These are phyloP conservation scores for Chenopodium berlandieri DNA, from an alignment of 148 eudicot species.

Conservation along the genomic window DNA sequence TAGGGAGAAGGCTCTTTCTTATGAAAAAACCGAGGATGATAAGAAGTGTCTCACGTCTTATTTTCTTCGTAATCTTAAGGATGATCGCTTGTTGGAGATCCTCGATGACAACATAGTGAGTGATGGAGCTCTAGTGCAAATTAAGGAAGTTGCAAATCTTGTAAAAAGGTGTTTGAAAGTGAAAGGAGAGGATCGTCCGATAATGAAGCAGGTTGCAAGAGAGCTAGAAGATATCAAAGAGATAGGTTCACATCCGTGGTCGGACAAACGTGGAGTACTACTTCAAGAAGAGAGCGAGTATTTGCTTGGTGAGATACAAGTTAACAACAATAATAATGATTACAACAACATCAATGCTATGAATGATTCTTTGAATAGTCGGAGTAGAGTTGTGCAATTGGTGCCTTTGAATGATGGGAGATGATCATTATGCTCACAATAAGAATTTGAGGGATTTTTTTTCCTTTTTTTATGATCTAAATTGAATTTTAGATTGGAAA, in stretches of 20 bases:
- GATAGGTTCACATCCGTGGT: slow-evolving; percentile 8
- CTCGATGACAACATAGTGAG: slow-evolving; percentile 6
- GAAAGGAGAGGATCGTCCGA: slow-evolving; percentile 17
- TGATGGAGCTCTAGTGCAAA: neutral
- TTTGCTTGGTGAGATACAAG: too few species aligned
- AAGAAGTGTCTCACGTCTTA: slow-evolving; percentile 3
- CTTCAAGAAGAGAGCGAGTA: too few species aligned
- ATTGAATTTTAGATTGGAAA: too few species aligned
- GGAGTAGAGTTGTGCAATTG: neutral
- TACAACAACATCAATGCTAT: neutral
- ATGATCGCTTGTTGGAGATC: slow-evolving; percentile 13
- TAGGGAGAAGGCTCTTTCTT: slow-evolving; percentile 1
- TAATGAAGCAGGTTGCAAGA: slow-evolving; percentile 15
- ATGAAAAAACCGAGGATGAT: slow-evolving; percentile 10
- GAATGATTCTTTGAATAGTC: neutral
- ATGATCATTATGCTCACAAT: neutral
- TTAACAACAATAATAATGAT: neutral
- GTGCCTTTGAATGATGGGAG: neutral
- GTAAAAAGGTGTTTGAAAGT: slow-evolving; percentile 8
- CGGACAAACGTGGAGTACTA: neutral
- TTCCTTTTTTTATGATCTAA: too few species aligned
- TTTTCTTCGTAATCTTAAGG: slow-evolving; percentile 22
- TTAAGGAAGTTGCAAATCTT: slow-evolving; percentile 19
- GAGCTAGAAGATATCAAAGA: slow-evolving; percentile 6
- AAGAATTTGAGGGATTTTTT: too few species aligned